Percentiles rank a stretch among this genome's conserved stretches.
phyloP scores from a whole-genome alignment of 352 stramenopile species.

The Phytophthora meadii region DNA sequence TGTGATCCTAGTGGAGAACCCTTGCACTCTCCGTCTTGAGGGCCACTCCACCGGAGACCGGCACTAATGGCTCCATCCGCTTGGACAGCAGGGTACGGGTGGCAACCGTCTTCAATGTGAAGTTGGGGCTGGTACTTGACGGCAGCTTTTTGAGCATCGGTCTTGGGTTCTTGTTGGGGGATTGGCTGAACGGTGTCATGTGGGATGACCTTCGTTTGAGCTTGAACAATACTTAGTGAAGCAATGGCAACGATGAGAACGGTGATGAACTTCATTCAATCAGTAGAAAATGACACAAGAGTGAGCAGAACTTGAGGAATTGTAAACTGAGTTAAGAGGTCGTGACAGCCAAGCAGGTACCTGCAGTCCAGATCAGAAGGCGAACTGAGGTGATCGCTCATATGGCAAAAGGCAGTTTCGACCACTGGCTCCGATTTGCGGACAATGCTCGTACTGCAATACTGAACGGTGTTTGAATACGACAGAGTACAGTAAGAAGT shows the following conservation, averaged over 20 bases:
- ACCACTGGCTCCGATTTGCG: too few relatives aligned
- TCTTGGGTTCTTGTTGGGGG: not conserved
- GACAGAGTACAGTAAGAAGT: too few relatives aligned
- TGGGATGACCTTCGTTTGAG: slow-evolving; percentile 4
- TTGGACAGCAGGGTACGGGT: slow-evolving; percentile 39
- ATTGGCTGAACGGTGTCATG: slow-evolving; percentile 13
- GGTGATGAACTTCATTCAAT: slow-evolving; percentile 13
- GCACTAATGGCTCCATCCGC: slow-evolving; percentile 30
- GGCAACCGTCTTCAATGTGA: slow-evolving; percentile 22
- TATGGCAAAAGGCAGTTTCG: too few relatives aligned
- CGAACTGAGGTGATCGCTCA: too few relatives aligned
- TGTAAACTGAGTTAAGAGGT: slow-evolving; percentile 5
- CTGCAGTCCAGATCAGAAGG: too few relatives aligned
- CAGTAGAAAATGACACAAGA: too few relatives aligned
- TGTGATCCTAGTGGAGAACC: slow-evolving; percentile 25
- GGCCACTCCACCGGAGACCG: slow-evolving; percentile 39
- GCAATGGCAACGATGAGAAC: slow-evolving; percentile 13
- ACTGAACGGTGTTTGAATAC: too few relatives aligned
- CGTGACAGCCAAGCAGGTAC: not conserved
- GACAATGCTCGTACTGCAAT: too few relatives aligned
- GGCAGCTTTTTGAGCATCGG: slow-evolving; percentile 12
- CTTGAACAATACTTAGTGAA: not conserved
- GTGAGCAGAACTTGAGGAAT: not conserved
- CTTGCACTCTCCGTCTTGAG: slow-evolving; percentile 19
- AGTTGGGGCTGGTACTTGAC: slow-evolving; percentile 25